These are phyloP conservation scores for Nepenthes alata DNA, from an alignment of 179 eudicot genomes.

Conservation along the genomic window DNA sequence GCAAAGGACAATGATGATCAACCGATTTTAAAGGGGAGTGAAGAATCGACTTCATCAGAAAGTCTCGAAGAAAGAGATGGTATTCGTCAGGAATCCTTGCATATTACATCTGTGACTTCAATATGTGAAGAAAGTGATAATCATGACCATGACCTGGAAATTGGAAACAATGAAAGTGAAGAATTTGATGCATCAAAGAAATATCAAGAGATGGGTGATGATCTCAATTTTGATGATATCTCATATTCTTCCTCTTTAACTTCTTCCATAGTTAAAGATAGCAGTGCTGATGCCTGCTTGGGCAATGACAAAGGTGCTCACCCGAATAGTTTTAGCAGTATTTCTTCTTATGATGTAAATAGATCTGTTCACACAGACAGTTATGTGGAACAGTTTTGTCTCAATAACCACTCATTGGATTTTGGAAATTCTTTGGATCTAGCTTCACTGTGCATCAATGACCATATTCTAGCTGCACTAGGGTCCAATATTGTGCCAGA, in stretches of 20 bases:
- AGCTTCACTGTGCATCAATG: constrained; percentile 12
- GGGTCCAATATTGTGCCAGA: constrained; percentile 14
- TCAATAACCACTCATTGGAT: constrained; percentile 7
- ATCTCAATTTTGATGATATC: constrained; percentile 8
- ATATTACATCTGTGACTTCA: constrained; percentile 8
- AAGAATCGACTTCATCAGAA: constrained; percentile 9
- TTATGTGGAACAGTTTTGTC: constrained; percentile 10
- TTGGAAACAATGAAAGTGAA: constrained; percentile 12
- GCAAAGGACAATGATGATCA: constrained; percentile 21
- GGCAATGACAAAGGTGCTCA: constrained; percentile 3
- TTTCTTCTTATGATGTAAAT: constrained; percentile 6
- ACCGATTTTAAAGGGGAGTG: constrained; percentile 7
- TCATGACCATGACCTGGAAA: constrained; percentile 9
- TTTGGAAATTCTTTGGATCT: constrained; percentile 9
- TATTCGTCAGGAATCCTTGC: constrained; percentile 7
- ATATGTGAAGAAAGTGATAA: constrained; percentile 6
- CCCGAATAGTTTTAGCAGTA: constrained; percentile 1
- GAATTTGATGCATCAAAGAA: constrained; percentile 5
- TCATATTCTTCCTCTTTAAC: constrained; percentile 9
- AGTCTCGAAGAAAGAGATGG: constrained; percentile 5
- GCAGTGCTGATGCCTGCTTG: constrained; percentile 10
- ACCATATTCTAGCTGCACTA: constrained; percentile 7
- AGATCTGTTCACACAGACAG: constrained; percentile 4
- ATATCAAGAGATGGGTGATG: constrained; percentile 8
- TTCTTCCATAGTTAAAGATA: constrained; percentile 3